Percentiles rank a stretch among this genome's conserved stretches.
These are phyloP conservation scores for Penicillium malachiteum DNA, from an alignment of 495 filamentous ascomycete genomes.

Conservation along the genomic window DNA sequence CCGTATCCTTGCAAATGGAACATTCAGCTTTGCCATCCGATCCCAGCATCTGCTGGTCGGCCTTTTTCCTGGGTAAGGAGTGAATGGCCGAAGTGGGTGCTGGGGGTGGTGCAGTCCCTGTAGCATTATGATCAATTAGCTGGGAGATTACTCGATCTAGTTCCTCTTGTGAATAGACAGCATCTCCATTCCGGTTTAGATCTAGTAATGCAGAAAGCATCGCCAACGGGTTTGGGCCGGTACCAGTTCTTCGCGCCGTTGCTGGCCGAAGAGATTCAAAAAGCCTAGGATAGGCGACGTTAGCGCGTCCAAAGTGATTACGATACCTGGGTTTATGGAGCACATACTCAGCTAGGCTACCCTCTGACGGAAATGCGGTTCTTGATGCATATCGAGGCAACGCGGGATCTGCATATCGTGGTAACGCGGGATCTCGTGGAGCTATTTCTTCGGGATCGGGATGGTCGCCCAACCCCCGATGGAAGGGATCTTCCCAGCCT, in stretches of 20 bases:
- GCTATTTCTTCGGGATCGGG: slow-evolving; percentile 22
- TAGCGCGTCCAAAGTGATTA: background rate
- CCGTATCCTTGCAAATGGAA: slow-evolving; percentile 90
- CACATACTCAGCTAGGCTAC: slow-evolving; percentile 39
- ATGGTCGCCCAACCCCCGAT: slow-evolving; percentile 3
- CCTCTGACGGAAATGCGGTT: slow-evolving; percentile 14
- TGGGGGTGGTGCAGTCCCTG: slow-evolving; percentile 77
- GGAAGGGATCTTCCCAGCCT: slow-evolving; percentile 12
- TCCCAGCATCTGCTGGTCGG: slow-evolving; percentile 65
- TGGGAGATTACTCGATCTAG: slow-evolving; percentile 84
- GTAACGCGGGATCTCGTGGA: slow-evolving; percentile 34
- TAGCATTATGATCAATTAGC: slow-evolving; percentile 77
- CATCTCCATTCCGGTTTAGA: slow-evolving; percentile 69
- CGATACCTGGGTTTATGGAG: background rate
- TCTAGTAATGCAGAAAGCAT: slow-evolving; percentile 54
- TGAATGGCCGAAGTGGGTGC: slow-evolving; percentile 73
- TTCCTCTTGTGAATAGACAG: slow-evolving; percentile 89
- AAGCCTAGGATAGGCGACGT: slow-evolving; percentile 25
- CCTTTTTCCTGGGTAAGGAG: slow-evolving; percentile 64
- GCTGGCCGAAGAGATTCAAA: slow-evolving; percentile 29
- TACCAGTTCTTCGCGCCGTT: slow-evolving; percentile 14
- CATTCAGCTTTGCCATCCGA: slow-evolving; percentile 71
- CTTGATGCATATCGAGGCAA: slow-evolving; percentile 24
- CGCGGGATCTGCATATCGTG: slow-evolving; percentile 34
- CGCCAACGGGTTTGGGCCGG: slow-evolving; percentile 30